Evolutionary conservation across 2,329 filamentous ascomycete species (phyloP).

Genomic region (Pyrenophora teres): DNA sequence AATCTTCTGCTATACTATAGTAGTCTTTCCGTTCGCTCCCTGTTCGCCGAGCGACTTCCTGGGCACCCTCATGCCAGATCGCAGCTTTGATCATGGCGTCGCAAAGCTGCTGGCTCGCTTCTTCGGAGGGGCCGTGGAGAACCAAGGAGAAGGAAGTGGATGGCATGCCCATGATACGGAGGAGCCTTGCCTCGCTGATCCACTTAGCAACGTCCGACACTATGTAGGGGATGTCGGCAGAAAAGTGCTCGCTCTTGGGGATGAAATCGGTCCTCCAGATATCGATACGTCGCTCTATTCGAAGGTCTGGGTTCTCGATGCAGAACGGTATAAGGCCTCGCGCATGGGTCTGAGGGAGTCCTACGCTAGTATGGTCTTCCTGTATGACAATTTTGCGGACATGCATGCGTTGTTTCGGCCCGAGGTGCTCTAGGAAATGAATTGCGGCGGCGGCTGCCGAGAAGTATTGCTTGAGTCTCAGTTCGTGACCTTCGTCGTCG

Average conservation of each 20-base stretch:
- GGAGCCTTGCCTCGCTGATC: background rate
- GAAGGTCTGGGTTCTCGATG: too few species aligned
- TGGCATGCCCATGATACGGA: background rate
- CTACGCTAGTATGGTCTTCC: too few species aligned
- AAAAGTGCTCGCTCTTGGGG: too few species aligned
- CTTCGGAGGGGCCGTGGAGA: background rate
- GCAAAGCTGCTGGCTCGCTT: slow-evolving; percentile 3
- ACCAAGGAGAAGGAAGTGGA: background rate
- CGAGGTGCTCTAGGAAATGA: background rate
- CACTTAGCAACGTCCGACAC: background rate
- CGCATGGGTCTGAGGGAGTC: too few species aligned
- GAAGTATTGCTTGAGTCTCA: background rate
- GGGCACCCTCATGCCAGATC: background rate
- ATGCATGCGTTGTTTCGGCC: too few species aligned
- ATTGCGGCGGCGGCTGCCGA: slow-evolving; percentile 1
- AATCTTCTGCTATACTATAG: background rate
- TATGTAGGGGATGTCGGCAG: background rate
- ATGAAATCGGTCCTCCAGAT: too few species aligned
- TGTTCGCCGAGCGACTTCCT: background rate
- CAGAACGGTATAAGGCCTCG: too few species aligned
- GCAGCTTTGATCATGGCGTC: background rate
- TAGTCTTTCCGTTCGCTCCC: too few species aligned
- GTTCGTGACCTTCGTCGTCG: background rate
- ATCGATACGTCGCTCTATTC: too few species aligned
- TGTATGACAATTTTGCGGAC: too few species aligned